Base-by-base conservation (phyloP, 2,329 filamentous ascomycete species). In the Paraphoma sp. region DNA sequence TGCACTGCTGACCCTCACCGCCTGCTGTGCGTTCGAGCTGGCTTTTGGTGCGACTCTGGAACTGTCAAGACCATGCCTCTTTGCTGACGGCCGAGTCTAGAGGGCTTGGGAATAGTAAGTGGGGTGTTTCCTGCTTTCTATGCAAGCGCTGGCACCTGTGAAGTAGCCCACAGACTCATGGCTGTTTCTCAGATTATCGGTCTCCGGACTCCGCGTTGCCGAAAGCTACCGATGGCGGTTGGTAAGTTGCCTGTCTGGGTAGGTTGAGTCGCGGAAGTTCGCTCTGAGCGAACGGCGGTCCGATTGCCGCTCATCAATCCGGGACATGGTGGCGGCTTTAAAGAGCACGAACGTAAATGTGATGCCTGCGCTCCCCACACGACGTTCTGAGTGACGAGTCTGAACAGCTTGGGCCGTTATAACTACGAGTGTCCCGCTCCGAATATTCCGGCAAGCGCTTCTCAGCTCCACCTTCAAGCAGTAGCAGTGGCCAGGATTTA, bases 1-100 rank as follows among this genome's bases (percentile, higher is more conserved):
- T 54, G 52, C 52, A 33, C 17, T 50, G 52, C 43, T 51, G 47
- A 50, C 28, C 14, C 48, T 55, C 53, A 55, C 53, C 53, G 53
- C 53, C 53, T 29, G 12, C 6, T 31, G 11, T 40, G 16, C n/a
- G 12, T 28, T 3, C 7, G n/a, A 40, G 3, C 12, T 18, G 28
- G 43, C 18, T 3, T 42, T 42, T 42, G 40, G 16, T 42, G 16
- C 16, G 10, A 36, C 33, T 10, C 33, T 7, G 10, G 33, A 36
- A 14, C 10, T 46, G 44, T 10, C 14, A 31, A 31, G 28, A 31
- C 36, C 16, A 47, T 43, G 17, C 16, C 7, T 14, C n/a, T 11
- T 23, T 9, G n/a, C 44, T 42, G 50, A 36, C 33, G 33, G 10
- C 33, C 14, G 33, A 16, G 40, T 42, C 8, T 14, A 3, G 40